These are phyloP conservation scores for Neurospora sp. DNA, from an alignment of 495 filamentous ascomycete species.

Conservation along the genomic window DNA sequence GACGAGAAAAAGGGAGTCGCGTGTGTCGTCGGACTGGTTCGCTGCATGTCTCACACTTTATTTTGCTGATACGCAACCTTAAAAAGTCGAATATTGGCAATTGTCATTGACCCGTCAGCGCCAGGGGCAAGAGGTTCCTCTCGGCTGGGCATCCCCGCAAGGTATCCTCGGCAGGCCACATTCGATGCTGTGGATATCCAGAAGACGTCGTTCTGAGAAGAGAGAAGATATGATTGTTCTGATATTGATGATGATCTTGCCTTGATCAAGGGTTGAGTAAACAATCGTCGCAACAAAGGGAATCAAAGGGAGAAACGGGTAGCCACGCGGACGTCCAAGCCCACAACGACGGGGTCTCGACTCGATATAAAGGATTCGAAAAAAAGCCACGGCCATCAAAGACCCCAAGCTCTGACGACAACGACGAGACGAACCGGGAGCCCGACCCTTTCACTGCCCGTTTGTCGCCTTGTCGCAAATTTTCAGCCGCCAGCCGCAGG, in stretches of 20 bases:
- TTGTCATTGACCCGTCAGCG: not conserved
- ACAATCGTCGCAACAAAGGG: not conserved
- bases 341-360: not conserved
- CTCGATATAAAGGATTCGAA: not conserved
- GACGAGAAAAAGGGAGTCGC: conserved; percentile 36
- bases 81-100: not conserved
- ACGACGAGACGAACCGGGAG: not conserved
- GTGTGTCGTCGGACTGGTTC: conserved; percentile 27
- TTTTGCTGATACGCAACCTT: too few relatives aligned
- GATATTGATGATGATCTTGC: not conserved
- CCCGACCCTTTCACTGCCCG: not conserved
- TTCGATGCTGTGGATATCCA: not conserved
- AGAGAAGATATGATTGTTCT: not conserved
- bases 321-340: not conserved
- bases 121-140: not conserved
- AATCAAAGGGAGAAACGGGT: not conserved
- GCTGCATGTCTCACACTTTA: conserved; percentile 29
- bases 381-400: not conserved
- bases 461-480: not conserved
- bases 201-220: not conserved
- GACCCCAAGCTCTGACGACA: not conserved
- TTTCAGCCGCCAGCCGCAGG: not conserved
- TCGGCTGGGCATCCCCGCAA: not conserved
- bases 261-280: not conserved
- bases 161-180: not conserved